Conservation (phyloP, 2,329 filamentous ascomycete genomes). For the Microascus cirrosus region DNA sequence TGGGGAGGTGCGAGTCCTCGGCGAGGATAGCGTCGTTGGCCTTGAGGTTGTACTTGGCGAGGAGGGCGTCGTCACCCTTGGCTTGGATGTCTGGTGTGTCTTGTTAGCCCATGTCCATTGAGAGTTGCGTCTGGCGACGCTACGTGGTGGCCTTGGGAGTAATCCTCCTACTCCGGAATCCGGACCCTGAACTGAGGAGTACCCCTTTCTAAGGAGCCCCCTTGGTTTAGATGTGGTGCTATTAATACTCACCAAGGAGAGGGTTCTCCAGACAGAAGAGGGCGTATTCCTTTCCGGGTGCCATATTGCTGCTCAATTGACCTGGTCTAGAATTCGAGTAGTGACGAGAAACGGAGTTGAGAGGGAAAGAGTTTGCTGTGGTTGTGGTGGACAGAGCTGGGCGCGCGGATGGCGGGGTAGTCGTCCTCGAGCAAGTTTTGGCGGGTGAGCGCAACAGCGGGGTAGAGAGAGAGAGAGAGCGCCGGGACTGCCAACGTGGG, state of each 20-base stretch:
- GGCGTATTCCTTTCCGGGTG: slow-evolving; percentile 66
- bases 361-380: background rate
- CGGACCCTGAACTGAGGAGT: background rate
- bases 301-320: slow-evolving; percentile 41
- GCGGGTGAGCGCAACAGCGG: background rate
- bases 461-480: background rate
- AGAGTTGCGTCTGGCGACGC: background rate
- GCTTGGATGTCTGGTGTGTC: slow-evolving; percentile 74
- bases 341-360: background rate
- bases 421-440: background rate
- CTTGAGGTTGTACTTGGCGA: slow-evolving; percentile 89
- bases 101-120: background rate
- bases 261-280: slow-evolving; percentile 96
- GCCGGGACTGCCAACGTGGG: background rate
- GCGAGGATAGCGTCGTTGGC: slow-evolving; percentile 96
- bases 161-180: background rate
- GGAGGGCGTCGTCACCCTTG: slow-evolving; percentile 66
- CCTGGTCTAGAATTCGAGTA: background rate
- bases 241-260: slow-evolving; percentile 62
- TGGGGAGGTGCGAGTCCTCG: slow-evolving; percentile 74
- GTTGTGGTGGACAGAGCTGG: background rate
- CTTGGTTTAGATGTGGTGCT: background rate
- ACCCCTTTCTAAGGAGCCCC: background rate
- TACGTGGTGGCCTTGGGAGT: background rate
- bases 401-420: background rate